phyloP scores from a whole-genome alignment of 176 grass and related monocot species.

The Triticum dicoccoides region DNA sequence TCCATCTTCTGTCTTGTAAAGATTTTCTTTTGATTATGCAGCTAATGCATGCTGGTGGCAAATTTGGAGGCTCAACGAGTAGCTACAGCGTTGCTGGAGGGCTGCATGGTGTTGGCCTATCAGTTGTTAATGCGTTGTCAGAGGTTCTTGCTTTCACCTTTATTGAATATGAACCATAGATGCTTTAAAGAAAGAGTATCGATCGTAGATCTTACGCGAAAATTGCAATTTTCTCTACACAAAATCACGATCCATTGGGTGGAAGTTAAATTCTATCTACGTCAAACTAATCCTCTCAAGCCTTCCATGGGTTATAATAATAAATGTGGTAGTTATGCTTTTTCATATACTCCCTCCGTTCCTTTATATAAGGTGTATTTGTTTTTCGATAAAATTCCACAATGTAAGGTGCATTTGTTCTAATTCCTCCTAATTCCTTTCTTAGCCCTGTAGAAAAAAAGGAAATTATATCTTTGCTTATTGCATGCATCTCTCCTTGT shows the following conservation, averaged over 20 bases:
- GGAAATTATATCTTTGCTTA: no score
- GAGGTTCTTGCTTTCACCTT: slow-evolving; percentile 63
- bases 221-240: neutral
- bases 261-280: neutral
- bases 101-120: slow-evolving; percentile 91
- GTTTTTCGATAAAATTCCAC: no score
- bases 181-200: neutral
- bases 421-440: no score
- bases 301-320: neutral
- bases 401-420: no score
- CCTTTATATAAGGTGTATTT: no score
- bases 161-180: slow-evolving; percentile 4
- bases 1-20: slow-evolving; percentile 22
- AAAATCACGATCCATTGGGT: slow-evolving; percentile 11
- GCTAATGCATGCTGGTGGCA: slow-evolving; percentile 96
- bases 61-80: slow-evolving; percentile 95
- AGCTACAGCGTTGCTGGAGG: slow-evolving; percentile 94
- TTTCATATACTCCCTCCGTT: neutral
- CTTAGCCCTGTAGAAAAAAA: no score
- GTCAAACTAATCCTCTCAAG: neutral
- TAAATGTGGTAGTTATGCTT: neutral
- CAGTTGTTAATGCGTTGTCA: slow-evolving; percentile 99
- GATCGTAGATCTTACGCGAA: neutral
- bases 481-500: no score
- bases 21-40: slow-evolving; percentile 36